Percentiles rank a stretch among this genome's conserved stretches.
These are phyloP conservation scores for Trichoderma aggressivum DNA, from an alignment of 2,329 filamentous ascomycete species.

Conservation along the genomic window DNA sequence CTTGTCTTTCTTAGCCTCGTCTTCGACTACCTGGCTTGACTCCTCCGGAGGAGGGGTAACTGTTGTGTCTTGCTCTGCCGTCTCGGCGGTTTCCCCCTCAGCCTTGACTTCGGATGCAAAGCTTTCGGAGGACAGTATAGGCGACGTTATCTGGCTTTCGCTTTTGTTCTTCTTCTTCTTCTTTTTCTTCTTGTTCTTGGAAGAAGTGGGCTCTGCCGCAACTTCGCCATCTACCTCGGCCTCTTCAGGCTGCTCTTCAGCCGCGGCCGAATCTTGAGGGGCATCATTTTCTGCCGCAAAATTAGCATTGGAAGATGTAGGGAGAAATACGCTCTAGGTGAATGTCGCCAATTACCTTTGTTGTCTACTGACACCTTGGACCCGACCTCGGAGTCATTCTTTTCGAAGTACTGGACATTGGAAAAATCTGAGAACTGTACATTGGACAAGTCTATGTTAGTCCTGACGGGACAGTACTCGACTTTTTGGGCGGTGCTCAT, in stretches of 20 bases:
- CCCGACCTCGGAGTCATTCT: slow-evolving; percentile 30
- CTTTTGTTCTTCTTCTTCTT: slow-evolving; percentile 25
- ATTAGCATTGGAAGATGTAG: neutral
- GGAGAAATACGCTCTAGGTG: neutral
- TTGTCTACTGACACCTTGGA: slow-evolving; percentile 17
- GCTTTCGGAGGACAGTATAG: slow-evolving; percentile 14
- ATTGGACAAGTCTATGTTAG: slow-evolving; percentile 37
- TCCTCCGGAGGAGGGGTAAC: slow-evolving; percentile 15
- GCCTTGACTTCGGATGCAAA: neutral
- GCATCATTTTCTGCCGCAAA: neutral
- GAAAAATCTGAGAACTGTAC: slow-evolving; percentile 44
- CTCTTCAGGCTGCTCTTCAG: slow-evolving; percentile 15
- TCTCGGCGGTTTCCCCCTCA: slow-evolving; percentile 7
- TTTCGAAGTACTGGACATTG: slow-evolving; percentile 40
- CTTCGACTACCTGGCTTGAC: slow-evolving; percentile 6
- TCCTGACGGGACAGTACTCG: slow-evolving; percentile 40
- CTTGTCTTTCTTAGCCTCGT: slow-evolving; percentile 18
- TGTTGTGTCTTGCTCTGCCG: slow-evolving; percentile 15
- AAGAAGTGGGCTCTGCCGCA: slow-evolving; percentile 8
- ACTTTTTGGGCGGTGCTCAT: slow-evolving; percentile 40
- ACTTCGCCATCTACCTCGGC: slow-evolving; percentile 14
- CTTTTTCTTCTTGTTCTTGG: slow-evolving; percentile 24
- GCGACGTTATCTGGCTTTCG: slow-evolving; percentile 17
- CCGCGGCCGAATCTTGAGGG: slow-evolving; percentile 5
- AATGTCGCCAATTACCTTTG: slow-evolving; percentile 1